A percentile compares a stretch with the other conserved stretches of the same genome.
Conservation (phyloP, 768 basidiomycete species). For the Scleroderma bovista region DNA sequence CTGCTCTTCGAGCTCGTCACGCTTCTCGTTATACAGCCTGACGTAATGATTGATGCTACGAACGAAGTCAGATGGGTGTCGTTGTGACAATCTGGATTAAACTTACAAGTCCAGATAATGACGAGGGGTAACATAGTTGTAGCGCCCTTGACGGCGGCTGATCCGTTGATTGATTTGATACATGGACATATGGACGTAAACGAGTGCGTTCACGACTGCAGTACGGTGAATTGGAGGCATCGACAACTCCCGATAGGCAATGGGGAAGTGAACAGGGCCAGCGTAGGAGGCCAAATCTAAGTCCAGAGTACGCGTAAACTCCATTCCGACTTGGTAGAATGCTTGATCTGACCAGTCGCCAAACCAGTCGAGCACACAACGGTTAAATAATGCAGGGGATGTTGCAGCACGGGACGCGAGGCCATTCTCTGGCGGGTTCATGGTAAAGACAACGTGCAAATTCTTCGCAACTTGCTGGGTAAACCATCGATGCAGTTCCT, state of each 20-base stretch:
- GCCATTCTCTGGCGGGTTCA: constrained; percentile 97
- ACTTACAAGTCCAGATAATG: constrained; percentile 99
- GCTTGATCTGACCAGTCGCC: constrained; percentile 99
- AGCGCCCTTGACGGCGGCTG: constrained; percentile 89
- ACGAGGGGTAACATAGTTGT: constrained; percentile 94
- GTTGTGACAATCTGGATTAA: neutral
- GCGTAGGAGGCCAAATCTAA: constrained; percentile 80
- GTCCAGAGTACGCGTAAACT: constrained; percentile 92
- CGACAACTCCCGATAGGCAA: constrained; percentile 77
- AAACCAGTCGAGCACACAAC: constrained; percentile 99
- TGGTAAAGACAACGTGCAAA: constrained; percentile 97
- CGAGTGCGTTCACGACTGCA: constrained; percentile 90
- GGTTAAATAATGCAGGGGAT: constrained; percentile 96
- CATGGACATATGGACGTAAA: constrained; percentile 85
- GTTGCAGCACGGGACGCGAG: constrained; percentile 94
- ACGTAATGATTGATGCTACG: constrained; percentile 95
- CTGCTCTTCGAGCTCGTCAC: constrained; percentile 96
- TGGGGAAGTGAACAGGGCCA: constrained; percentile 80
- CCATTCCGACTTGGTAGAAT: constrained; percentile 95
- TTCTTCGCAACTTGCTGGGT: constrained; percentile 98
- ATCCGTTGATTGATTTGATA: constrained; percentile 86
- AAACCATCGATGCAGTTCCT: constrained; percentile 98
- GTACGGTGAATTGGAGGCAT: constrained; percentile 87
- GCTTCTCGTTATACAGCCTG: constrained; percentile 89
- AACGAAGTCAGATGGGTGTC: constrained; percentile 3